Base-by-base conservation (phyloP, 164 flowering plant species). In the Berberis vulgaris region DNA sequence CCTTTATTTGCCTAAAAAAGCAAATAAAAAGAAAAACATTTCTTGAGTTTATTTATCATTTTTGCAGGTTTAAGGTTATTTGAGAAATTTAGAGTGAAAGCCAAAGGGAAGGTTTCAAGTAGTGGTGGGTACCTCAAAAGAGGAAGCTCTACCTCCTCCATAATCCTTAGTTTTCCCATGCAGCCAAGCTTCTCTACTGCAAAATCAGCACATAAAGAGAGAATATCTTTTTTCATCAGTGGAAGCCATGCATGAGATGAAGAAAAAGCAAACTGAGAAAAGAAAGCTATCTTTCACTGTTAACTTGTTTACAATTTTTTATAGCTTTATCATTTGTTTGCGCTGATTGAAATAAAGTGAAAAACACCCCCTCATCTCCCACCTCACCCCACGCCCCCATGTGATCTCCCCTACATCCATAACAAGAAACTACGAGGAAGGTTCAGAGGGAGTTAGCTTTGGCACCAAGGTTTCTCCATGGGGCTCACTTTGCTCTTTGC, bases 181-280 rank as follows among this genome's bases (percentile, higher is more conserved):
- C 82, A 89, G 69, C 95, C 95, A 89, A 80, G 86, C 86, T 82
- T 84, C 96, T 70, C 91, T 85, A 80, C 83, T 81, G 83, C 72
- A 80, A 81, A 56, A 79, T 63, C 71, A 74, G 67, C 71, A 71
- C 40, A 65, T 43, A 63, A 9, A 55, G 62, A 76, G 69, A 72
- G 80, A 79, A 80, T 26, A 26, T 78, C 74, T 12, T 76, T 81
- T 72, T 66, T 70, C 60, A 73, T 84, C 77, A 84, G 85, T 82
- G 81, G 78, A 83, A 77, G 79, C 26, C 86, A 79, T 82, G 80
- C 86, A 86, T 68, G 71, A 65, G 26, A 26, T 26, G 26, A 49
- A 66, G 45, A 73, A 74, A 75, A 72, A 72, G 70, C 47, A 72
- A 71, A 69, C 63, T 65, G 57, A 70, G 65, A 74, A 73, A 82